These are phyloP conservation scores for Candida nitratophila DNA, from an alignment of 805 yeast species.

Conservation along the genomic window DNA sequence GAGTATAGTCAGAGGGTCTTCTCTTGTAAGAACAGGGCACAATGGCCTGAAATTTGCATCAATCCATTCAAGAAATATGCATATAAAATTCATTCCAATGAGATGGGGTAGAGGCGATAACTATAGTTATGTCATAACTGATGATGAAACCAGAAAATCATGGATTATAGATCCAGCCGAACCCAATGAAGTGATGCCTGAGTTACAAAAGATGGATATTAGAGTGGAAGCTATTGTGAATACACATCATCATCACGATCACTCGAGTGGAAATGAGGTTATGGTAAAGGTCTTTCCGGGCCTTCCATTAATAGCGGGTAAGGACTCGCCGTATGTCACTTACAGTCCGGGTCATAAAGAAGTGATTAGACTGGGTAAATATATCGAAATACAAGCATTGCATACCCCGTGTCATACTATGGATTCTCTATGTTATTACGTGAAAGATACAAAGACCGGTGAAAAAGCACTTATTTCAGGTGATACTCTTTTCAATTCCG, in stretches of 20 bases:
- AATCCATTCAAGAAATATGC: constrained; percentile 51
- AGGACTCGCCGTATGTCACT: constrained; percentile 67
- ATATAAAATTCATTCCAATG: constrained; percentile 77
- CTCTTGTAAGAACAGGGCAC: too few species aligned
- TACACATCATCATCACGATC: constrained; percentile 96
- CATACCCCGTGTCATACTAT: constrained; percentile 98
- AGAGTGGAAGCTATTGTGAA: constrained; percentile 75
- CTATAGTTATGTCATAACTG: constrained; percentile 75
- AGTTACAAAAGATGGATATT: constrained; percentile 30
- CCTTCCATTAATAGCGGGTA: constrained; percentile 79
- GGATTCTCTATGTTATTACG: constrained; percentile 88
- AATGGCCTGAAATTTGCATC: too few species aligned
- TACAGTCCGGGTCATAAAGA: constrained; percentile 64
- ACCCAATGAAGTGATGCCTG: constrained; percentile 59
- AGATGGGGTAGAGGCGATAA: constrained; percentile 94
- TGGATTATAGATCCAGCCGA: constrained; percentile 93
- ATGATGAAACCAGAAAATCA: constrained; percentile 55
- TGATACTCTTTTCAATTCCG: constrained; percentile 88
- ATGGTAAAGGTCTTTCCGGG: constrained; percentile 29
- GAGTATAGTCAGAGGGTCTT: too few species aligned
- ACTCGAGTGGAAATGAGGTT: constrained; percentile 74
- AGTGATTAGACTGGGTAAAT: constrained; percentile 53
- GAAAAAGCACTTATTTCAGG: constrained; percentile 86
- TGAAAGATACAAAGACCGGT: constrained; percentile 50
- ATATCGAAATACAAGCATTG: constrained; percentile 66